phyloP scores from a whole-genome alignment of 2,329 filamentous ascomycete species.

The Fusarium denticulatum region DNA sequence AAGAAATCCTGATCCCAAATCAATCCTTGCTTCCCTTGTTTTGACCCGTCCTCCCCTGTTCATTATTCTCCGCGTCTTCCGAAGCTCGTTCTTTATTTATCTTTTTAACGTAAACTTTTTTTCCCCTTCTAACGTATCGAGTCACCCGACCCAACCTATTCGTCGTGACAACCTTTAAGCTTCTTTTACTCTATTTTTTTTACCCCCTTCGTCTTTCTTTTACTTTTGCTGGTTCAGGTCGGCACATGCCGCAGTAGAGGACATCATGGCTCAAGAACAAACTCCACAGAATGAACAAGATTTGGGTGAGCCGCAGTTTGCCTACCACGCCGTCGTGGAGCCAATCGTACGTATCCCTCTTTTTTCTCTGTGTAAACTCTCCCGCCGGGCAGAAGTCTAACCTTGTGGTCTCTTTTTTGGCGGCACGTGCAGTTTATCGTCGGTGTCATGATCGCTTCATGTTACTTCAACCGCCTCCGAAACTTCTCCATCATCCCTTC shows the following conservation, averaged over 20 bases:
- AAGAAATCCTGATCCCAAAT: slow-evolving; percentile 5
- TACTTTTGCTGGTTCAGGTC: background rate
- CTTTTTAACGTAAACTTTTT: background rate
- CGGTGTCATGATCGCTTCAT: slow-evolving; percentile 43
- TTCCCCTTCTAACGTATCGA: background rate
- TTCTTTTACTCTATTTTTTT: background rate
- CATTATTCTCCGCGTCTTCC: slow-evolving; percentile 26
- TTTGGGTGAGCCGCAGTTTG: slow-evolving; percentile 44
- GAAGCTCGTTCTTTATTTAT: background rate
- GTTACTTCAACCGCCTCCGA: slow-evolving; percentile 44
- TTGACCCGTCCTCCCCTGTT: background rate
- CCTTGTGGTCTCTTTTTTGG: background rate
- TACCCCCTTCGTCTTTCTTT: background rate
- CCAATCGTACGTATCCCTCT: slow-evolving; percentile 38
- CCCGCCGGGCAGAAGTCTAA: background rate
- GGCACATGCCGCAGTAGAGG: background rate
- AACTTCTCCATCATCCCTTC: slow-evolving; percentile 38
- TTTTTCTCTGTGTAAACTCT: background rate
- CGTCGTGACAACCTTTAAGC: background rate
- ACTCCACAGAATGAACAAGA: slow-evolving; percentile 29
- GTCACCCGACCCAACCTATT: background rate
- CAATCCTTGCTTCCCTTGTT: background rate
- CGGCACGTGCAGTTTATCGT: slow-evolving; percentile 37
- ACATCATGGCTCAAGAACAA: slow-evolving; percentile 6
- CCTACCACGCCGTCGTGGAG: slow-evolving; percentile 39